These are phyloP conservation scores for Leishmania tarentolae DNA, from an alignment of 208 protist genomes.

Conservation along the genomic window DNA sequence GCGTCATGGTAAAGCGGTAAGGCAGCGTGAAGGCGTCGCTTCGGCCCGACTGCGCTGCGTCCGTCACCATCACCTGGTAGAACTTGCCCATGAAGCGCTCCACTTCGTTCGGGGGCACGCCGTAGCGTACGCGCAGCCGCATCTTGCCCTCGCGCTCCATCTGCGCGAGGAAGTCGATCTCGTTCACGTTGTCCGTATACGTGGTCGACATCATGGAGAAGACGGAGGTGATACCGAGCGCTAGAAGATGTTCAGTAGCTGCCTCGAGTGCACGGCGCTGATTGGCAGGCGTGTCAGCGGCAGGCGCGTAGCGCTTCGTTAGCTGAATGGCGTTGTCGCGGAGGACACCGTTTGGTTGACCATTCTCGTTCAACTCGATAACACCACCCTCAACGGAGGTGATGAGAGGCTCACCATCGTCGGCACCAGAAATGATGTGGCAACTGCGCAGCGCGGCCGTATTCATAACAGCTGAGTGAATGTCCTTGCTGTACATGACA, in stretches of 20 bases:
- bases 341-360: constrained; percentile 59
- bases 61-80: constrained; percentile 30
- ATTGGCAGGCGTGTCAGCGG: constrained; percentile 18
- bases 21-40: constrained; percentile 44
- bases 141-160: constrained; percentile 34
- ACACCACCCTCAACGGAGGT: constrained; percentile 37
- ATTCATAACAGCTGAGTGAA: constrained; percentile 64
- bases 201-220: constrained; percentile 53
- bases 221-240: constrained; percentile 53
- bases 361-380: constrained; percentile 41
- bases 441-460: constrained; percentile 42
- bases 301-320: constrained; percentile 30
- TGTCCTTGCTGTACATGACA: constrained; percentile 56
- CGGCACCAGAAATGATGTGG: constrained; percentile 47
- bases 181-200: constrained; percentile 42
- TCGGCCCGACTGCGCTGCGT: constrained; percentile 6
- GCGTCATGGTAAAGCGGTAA: constrained; percentile 43
- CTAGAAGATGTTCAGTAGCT: constrained; percentile 36
- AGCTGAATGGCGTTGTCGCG: constrained; percentile 56
- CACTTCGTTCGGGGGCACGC: constrained; percentile 33
- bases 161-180: constrained; percentile 38
- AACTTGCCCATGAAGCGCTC: constrained; percentile 33
- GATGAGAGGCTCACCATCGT: constrained; percentile 34
- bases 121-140: constrained; percentile 49
- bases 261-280: constrained; percentile 25